phyloP scores from a whole-genome alignment of 2,329 filamentous ascomycete genomes.

The Paraphaeosphaeria minitans region DNA sequence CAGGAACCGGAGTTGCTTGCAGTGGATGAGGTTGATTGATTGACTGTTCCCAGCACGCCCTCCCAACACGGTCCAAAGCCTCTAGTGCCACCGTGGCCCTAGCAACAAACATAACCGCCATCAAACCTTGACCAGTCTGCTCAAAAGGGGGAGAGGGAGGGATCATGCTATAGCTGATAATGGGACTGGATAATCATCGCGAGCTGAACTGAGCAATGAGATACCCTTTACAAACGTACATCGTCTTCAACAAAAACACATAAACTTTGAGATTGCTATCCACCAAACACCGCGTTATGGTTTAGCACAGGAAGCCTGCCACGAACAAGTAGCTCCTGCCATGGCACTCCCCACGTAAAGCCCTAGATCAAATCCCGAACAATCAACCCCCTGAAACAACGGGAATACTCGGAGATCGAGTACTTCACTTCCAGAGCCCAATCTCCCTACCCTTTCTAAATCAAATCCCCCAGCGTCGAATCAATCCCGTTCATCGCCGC shows the following conservation, averaged over 20 bases:
- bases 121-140: background rate
- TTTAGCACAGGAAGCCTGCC: background rate
- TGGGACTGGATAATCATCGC: constrained; percentile 5
- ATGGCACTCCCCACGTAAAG: too few relatives aligned
- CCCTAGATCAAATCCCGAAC: background rate
- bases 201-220: background rate
- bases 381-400: background rate
- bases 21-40: background rate
- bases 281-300: background rate
- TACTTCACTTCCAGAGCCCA: background rate
- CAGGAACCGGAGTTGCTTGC: background rate
- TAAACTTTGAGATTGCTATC: background rate
- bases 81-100: too few relatives aligned
- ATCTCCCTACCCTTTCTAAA: constrained; percentile 20
- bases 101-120: too few relatives aligned
- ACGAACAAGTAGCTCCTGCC: too few relatives aligned
- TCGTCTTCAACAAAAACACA: background rate
- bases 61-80: too few relatives aligned
- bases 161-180: constrained; percentile 9
- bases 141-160: background rate
- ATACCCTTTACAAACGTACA: background rate
- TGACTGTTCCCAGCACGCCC: too few relatives aligned
- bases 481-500: constrained; percentile 63
- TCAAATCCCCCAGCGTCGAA: constrained; percentile 64
- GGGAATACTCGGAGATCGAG: too few relatives aligned